A percentile compares a stretch with the other conserved stretches of the same genome.
Conservation (phyloP, 2,329 filamentous ascomycete genomes). For the Pseudocercospora macadamiae region DNA sequence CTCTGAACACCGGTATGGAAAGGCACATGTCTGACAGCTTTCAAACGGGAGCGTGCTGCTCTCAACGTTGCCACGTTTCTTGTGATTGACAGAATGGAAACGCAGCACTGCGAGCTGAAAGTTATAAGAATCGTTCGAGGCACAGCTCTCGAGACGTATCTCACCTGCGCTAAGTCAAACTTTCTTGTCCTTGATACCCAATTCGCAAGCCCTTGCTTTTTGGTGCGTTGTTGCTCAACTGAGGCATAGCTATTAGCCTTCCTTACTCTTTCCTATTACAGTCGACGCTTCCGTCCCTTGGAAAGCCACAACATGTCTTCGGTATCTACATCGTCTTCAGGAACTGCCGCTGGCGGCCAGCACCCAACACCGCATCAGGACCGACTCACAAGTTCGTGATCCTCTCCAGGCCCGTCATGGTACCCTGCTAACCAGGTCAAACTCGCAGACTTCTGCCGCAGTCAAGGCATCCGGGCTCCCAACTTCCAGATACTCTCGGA, state of each 20-base stretch:
- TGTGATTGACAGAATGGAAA: slow-evolving; percentile 23
- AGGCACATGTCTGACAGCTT: slow-evolving; percentile 20
- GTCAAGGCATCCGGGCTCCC: slow-evolving; percentile 29
- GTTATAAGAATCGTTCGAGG: slow-evolving; percentile 25
- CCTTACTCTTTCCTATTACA: slow-evolving; percentile 19
- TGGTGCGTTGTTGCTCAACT: slow-evolving; percentile 24
- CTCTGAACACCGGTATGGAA: slow-evolving; percentile 18
- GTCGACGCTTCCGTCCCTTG: slow-evolving; percentile 12
- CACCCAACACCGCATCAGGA: slow-evolving; percentile 37
- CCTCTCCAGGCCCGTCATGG: neutral
- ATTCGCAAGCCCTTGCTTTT: slow-evolving; percentile 31
- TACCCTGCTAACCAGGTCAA: slow-evolving; percentile 5
- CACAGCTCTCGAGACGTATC: slow-evolving; percentile 28
- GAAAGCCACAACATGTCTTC: slow-evolving; percentile 26
- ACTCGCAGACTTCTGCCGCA: slow-evolving; percentile 35
- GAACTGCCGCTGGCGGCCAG: slow-evolving; percentile 17
- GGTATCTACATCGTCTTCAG: slow-evolving; percentile 21
- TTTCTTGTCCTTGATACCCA: slow-evolving; percentile 33
- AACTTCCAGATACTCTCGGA: slow-evolving; percentile 73
- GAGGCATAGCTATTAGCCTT: slow-evolving; percentile 26
- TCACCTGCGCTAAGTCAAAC: slow-evolving; percentile 35
- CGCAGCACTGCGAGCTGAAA: slow-evolving; percentile 18
- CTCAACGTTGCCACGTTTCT: slow-evolving; percentile 28
- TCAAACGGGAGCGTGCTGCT: slow-evolving; percentile 26
- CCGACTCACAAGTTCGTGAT: slow-evolving; percentile 37